These are phyloP conservation scores for Ceratonia siliqua DNA, from an alignment of 306 rosid genomes.

Conservation along the genomic window DNA sequence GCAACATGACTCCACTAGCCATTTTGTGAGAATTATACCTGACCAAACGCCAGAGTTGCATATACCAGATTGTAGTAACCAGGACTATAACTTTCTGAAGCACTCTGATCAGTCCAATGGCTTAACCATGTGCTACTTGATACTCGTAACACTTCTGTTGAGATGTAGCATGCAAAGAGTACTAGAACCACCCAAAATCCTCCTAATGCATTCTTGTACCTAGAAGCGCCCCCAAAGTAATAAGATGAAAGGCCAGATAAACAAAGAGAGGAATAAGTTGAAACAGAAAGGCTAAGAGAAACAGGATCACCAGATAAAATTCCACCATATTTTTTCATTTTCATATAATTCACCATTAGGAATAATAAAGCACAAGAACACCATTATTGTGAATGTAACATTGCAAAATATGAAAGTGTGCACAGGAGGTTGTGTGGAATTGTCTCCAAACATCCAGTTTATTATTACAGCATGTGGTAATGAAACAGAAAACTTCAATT, in stretches of 20 bases:
- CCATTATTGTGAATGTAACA: slow-evolving; percentile 15
- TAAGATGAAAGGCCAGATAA: slow-evolving; percentile 18
- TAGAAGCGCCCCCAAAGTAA: slow-evolving; percentile 30
- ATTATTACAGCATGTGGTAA: slow-evolving; percentile 15
- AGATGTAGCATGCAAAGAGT: slow-evolving; percentile 68
- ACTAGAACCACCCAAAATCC: slow-evolving; percentile 77
- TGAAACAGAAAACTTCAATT: slow-evolving; percentile 12
- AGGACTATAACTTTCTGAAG: slow-evolving; percentile 56
- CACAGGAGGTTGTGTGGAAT: neutral
- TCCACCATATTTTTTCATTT: slow-evolving; percentile 19
- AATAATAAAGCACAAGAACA: slow-evolving; percentile 13
- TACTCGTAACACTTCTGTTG: slow-evolving; percentile 70
- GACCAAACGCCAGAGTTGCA: slow-evolving; percentile 67
- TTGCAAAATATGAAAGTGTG: slow-evolving; percentile 22
- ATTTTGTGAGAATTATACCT: slow-evolving; percentile 55
- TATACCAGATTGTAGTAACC: slow-evolving; percentile 76
- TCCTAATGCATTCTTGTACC: slow-evolving; percentile 89
- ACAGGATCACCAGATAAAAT: slow-evolving; percentile 7
- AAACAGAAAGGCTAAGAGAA: slow-evolving; percentile 23
- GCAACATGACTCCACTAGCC: slow-evolving; percentile 8
- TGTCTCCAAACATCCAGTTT: neutral
- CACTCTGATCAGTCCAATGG: slow-evolving; percentile 79
- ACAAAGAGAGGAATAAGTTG: neutral
- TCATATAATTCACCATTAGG: neutral
- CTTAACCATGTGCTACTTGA: slow-evolving; percentile 89